phyloP scores from a whole-genome alignment of 2,329 filamentous ascomycete genomes.

The Penicillium sp. region DNA sequence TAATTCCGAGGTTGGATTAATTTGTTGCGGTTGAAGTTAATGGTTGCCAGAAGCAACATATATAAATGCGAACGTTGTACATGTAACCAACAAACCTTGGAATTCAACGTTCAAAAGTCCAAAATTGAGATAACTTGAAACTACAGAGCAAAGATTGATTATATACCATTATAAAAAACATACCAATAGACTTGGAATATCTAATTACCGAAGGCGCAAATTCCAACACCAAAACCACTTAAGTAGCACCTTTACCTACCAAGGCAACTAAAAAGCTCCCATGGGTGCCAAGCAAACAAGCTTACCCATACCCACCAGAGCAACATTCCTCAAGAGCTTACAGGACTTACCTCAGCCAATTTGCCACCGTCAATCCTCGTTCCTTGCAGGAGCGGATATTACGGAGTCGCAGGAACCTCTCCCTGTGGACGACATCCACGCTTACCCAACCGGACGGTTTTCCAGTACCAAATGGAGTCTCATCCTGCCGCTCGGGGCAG shows the following conservation, averaged over 20 bases:
- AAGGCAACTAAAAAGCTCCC: not conserved
- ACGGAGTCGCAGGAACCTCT: slow-evolving; percentile 12
- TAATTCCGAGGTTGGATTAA: too few relatives aligned
- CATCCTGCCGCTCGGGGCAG: slow-evolving; percentile 18
- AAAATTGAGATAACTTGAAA: not conserved
- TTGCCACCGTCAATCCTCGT: slow-evolving; percentile 13
- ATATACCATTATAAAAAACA: not conserved
- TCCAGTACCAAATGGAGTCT: slow-evolving; percentile 14
- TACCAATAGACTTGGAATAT: not conserved
- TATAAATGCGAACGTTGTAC: too few relatives aligned
- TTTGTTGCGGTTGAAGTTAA: too few relatives aligned
- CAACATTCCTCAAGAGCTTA: not conserved
- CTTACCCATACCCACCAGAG: not conserved
- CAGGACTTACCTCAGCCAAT: slow-evolving; percentile 1
- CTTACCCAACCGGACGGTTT: slow-evolving; percentile 17
- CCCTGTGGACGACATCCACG: slow-evolving; percentile 8
- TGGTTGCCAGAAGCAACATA: too few relatives aligned
- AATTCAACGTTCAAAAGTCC: too few relatives aligned
- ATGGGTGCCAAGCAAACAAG: not conserved
- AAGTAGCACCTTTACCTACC: not conserved
- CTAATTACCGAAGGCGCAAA: not conserved
- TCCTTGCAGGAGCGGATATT: slow-evolving; percentile 20
- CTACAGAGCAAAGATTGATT: not conserved
- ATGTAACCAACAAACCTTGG: too few relatives aligned
- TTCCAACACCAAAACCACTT: not conserved